Percentiles rank a stretch among this genome's conserved stretches.
Evolutionary conservation across 805 yeast genomes (phyloP).

Genomic region (Saturnispora bothae): DNA sequence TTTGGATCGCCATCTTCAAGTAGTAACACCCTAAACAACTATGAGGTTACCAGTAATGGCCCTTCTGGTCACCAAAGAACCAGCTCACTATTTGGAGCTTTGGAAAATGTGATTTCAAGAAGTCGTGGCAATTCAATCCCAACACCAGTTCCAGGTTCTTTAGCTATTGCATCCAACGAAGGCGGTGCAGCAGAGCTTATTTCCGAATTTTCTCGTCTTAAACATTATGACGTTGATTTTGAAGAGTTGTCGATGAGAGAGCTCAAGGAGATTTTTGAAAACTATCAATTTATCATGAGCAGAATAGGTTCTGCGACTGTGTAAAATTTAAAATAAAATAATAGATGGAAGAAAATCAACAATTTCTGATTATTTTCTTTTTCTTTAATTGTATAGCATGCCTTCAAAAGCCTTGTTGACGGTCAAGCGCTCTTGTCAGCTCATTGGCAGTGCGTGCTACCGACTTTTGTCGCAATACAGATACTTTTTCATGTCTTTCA

Average conservation of each 20-base stretch:
- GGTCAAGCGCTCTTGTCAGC: constrained; percentile 1
- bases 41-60: not conserved
- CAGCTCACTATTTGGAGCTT: constrained; percentile 17
- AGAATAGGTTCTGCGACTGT: not conserved
- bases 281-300: constrained; percentile 19
- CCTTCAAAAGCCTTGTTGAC: not conserved
- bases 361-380: not conserved
- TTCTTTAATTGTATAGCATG: not conserved
- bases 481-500: constrained; percentile 2
- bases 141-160: constrained; percentile 6
- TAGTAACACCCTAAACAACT: constrained; percentile 1
- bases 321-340: too few species aligned
- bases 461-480: not conserved
- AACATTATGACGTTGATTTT: constrained; percentile 19
- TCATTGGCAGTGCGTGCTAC: not conserved
- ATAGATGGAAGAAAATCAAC: not conserved
- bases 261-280: constrained; percentile 20
- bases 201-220: constrained; percentile 6
- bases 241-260: constrained; percentile 23
- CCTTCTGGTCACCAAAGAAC: not conserved
- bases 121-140: constrained; percentile 22
- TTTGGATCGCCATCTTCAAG: constrained; percentile 13
- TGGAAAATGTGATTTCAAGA: constrained; percentile 24
- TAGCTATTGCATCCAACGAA: not conserved
- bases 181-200: not conserved